These are phyloP conservation scores for Persicaria tinctoria DNA, from an alignment of 148 eudicot species.

Conservation along the genomic window DNA sequence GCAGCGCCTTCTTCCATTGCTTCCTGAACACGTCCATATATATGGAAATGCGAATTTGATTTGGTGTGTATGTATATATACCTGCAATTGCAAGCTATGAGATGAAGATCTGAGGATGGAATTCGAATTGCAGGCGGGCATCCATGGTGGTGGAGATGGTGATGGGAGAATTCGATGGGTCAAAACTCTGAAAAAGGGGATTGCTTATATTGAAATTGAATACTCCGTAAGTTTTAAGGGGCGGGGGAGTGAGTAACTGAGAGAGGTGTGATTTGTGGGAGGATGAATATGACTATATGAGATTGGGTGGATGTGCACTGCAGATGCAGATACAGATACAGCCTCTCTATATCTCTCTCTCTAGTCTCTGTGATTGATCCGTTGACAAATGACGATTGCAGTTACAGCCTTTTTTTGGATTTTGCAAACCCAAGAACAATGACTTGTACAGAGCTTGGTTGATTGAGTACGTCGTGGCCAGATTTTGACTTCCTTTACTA, in stretches of 20 bases:
- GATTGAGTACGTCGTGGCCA: too few relatives aligned
- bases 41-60: neutral
- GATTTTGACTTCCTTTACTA: too few relatives aligned
- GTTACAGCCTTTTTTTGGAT: too few relatives aligned
- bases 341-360: too few relatives aligned
- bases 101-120: neutral
- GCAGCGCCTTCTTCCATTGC: neutral
- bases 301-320: too few relatives aligned
- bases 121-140: neutral
- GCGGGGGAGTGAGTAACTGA: neutral
- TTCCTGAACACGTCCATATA: neutral
- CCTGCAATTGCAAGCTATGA: neutral
- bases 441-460: too few relatives aligned
- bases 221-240: neutral
- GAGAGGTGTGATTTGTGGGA: neutral
- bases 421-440: too few relatives aligned
- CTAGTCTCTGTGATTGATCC: too few relatives aligned
- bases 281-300: too few relatives aligned
- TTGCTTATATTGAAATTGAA: too few relatives aligned
- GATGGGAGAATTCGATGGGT: neutral
- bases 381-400: too few relatives aligned
- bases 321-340: too few relatives aligned
- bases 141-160: neutral
- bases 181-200: neutral
- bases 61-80: neutral